Evolutionary conservation across 2,329 filamentous ascomycete species (phyloP), one percentile per base, ranked within the genome.

Genomic region (Botrytis paeoniae): DNA sequence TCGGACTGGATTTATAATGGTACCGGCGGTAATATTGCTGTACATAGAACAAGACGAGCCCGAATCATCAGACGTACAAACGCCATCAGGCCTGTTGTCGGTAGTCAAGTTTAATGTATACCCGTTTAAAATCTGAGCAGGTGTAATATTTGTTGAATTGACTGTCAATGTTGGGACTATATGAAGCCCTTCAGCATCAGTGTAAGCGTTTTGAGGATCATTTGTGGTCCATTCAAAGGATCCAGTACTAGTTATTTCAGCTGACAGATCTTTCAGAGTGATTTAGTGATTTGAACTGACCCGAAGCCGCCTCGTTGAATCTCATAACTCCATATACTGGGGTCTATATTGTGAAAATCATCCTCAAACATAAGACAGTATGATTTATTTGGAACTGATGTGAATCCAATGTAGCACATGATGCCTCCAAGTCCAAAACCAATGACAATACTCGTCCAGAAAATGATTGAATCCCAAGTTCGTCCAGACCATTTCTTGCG

Each of bases 151-250:
- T 0, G 83, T 84, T 0, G 80, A 81, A 69, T 83, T 79, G 41
- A 81, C 82, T 22, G 85, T 87, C 29, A 88, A 79, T 0, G 86
- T 88, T 12, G 86, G 86, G n/a, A 86, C 83, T 69, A 88, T 87
- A 78, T 87, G 86, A 59, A 88, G 82, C n/a, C 85, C 86, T 39
- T 84, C 80, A 0, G 76, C 79, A 76, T 87, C 84, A 51, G 84
- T 81, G 77, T 84, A 88, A 22, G 83, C 80, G 78, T 88, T 88
- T 70, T 78, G 79, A 0, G 80, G 74, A 75, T 86, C 85, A 5
- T 79, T 81, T 9, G 86, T 88, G 0, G 86, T 87, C 86, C 85
- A 87, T 81, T 88, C 86, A 77, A 88, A 88, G 51, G 83, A 82
- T 25, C 85, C 85, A n/a, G 83, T 85, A 66, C 85, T 77, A 62